A percentile compares a stretch with the other conserved stretches of the same genome.
Conservation (phyloP, 2,329 filamentous ascomycete species). For the Cordyceps tenuipes region DNA sequence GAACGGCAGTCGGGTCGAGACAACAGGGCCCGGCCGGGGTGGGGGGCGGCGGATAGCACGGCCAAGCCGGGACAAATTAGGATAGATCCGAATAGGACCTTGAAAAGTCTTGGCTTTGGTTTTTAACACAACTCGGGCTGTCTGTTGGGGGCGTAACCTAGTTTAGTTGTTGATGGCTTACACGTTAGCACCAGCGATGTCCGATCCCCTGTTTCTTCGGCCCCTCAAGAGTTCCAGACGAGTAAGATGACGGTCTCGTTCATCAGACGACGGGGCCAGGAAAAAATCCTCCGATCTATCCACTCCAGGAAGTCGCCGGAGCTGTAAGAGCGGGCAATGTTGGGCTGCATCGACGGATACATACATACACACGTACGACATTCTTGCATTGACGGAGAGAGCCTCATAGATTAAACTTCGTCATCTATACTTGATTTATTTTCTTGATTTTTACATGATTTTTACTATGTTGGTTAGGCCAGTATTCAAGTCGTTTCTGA, state of each 20-base stretch:
- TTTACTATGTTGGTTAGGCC: not conserved
- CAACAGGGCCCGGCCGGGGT: not conserved
- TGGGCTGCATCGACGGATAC: not conserved
- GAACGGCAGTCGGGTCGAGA: not conserved
- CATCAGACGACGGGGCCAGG: not conserved
- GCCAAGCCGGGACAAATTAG: not conserved
- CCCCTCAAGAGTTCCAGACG: not conserved
- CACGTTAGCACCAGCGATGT: too few relatives aligned
- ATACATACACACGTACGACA: too few relatives aligned
- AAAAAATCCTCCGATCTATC: not conserved
- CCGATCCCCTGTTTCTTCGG: not conserved
- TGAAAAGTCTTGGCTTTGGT: not conserved
- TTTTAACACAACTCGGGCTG: not conserved
- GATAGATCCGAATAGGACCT: not conserved
- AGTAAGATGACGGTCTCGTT: not conserved
- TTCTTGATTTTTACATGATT: too few relatives aligned
- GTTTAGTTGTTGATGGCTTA: too few relatives aligned
- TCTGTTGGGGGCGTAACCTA: not conserved
- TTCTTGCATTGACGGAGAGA: too few relatives aligned
- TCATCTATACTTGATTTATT: too few relatives aligned
- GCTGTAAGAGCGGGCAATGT: not conserved
- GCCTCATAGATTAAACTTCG: too few relatives aligned
- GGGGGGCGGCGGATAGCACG: not conserved
- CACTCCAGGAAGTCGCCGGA: not conserved
- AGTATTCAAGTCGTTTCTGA: not conserved